Base-by-base conservation (phyloP, 805 yeast species). In the Saccharomycopsis selenospora region DNA sequence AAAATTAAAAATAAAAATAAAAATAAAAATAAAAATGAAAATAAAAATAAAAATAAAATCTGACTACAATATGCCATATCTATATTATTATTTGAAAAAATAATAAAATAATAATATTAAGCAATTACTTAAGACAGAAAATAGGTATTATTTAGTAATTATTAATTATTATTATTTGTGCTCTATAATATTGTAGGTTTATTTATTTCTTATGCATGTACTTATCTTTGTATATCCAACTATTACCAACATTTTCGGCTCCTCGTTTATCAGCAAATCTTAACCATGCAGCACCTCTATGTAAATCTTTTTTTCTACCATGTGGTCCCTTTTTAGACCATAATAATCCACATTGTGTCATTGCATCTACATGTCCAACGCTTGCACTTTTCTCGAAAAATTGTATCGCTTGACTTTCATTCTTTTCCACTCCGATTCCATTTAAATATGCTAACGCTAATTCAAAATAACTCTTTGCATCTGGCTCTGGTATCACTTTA, bases 171-270 rank as follows among this genome's bases (percentile, higher is more conserved):
- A n/a, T n/a, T n/a, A n/a, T n/a, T n/a, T n/a, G n/a, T n/a, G n/a
- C n/a, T n/a, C n/a, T n/a, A n/a, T n/a, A n/a, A n/a, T n/a, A n/a
- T n/a, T n/a, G n/a, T n/a, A n/a, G n/a, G n/a, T 28, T 28, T 22
- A 23, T 7, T 43, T 36, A 38, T 38, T 49, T 46, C 25, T 43
- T 45, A 38, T 62, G 58, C 65, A 68, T 61, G 57, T 84, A 83
- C 66, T 82, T 83, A 42, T 77, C 78, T 61, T 81, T 83, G 65
- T 82, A 78, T 29, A 83, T 81, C 91, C 91, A 84, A 51, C 80
- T 76, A 49, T 82, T 79, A 0, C 89, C 90, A 23, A 80, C 73
- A 48, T 80, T 64, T 54, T 71, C 73, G 20, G 73, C 74, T 3
- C 89, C 89, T 54, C 73, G 71, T 25, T 71, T 65, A 46, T 80